A percentile compares a stretch with the other conserved stretches of the same genome.
Evolutionary conservation across 495 filamentous ascomycete species (phyloP).

Genomic region (Penicillium coffeae): DNA sequence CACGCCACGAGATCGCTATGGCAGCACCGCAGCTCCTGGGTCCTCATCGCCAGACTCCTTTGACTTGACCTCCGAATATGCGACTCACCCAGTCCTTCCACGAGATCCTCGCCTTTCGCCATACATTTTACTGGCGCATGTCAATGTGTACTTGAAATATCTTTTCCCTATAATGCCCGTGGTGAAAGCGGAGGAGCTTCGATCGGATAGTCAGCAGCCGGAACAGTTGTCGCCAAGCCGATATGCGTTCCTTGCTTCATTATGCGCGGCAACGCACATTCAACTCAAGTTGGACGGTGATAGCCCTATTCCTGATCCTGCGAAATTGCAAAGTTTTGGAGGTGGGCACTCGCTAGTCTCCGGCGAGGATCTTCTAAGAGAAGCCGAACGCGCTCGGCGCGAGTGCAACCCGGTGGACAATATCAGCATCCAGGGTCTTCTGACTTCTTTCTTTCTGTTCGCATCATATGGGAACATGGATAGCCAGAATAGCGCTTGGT

Average conservation of each 20-base stretch:
- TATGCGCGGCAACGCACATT: conserved; percentile 83
- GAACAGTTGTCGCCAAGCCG: conserved; percentile 55
- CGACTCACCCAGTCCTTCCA: conserved; percentile 15
- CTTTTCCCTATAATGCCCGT: conserved; percentile 84
- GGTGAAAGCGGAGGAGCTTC: conserved; percentile 63
- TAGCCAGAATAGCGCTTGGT: conserved; percentile 53
- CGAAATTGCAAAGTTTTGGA: conserved; percentile 47
- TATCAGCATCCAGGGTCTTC: conserved; percentile 56
- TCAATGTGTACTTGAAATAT: conserved; percentile 50
- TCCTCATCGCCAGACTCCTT: conserved; percentile 38
- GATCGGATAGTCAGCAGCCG: conserved; percentile 61
- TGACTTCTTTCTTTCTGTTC: conserved; percentile 79
- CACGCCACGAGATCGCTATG: conserved; percentile 19
- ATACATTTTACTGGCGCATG: conserved; percentile 37
- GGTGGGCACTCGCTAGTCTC: conserved; percentile 45
- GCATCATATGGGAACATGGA: conserved; percentile 68
- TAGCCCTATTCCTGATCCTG: conserved; percentile 49
- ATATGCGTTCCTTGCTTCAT: conserved; percentile 73
- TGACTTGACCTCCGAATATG: conserved; percentile 32
- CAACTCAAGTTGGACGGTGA: conserved; percentile 62
- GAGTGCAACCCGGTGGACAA: conserved; percentile 68
- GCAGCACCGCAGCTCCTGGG: conserved; percentile 33
- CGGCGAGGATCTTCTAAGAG: conserved; percentile 59
- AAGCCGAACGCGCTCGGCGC: conserved; percentile 70
- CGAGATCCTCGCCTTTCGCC: conserved; percentile 29